Percentiles rank a stretch among this genome's conserved stretches.
These are phyloP conservation scores for Phylloporus sp. DNA, from an alignment of 768 basidiomycete genomes.

Conservation along the genomic window DNA sequence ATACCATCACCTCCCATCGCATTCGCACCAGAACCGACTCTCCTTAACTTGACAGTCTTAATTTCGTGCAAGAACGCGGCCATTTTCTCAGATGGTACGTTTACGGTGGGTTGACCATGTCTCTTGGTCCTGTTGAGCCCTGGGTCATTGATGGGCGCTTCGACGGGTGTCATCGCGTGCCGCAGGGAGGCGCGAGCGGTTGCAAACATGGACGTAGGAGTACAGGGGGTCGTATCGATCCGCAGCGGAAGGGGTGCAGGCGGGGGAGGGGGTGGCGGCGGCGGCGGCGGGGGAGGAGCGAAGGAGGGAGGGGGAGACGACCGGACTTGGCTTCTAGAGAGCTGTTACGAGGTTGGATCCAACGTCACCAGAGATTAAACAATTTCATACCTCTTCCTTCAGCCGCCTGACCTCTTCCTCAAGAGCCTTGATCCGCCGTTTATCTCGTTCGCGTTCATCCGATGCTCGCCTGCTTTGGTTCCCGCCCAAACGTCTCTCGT, in stretches of 20 bases:
- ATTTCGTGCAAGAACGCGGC: slow-evolving; percentile 77
- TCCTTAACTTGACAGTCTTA: slow-evolving; percentile 68
- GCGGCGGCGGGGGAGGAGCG: slow-evolving; percentile 42
- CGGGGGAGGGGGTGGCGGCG: slow-evolving; percentile 40
- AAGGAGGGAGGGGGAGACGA: slow-evolving; percentile 8
- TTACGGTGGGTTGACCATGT: slow-evolving; percentile 61
- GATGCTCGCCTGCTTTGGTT: slow-evolving; percentile 29
- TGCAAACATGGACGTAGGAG: slow-evolving; percentile 42
- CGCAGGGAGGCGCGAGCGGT: slow-evolving; percentile 66
- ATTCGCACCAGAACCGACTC: slow-evolving; percentile 37
- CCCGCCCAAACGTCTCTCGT: slow-evolving; percentile 38
- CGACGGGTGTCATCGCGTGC: slow-evolving; percentile 47
- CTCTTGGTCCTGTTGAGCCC: slow-evolving; percentile 35
- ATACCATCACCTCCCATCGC: slow-evolving; percentile 17
- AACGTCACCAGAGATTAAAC: background rate
- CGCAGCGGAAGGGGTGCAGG: slow-evolving; percentile 30
- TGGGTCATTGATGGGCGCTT: slow-evolving; percentile 62
- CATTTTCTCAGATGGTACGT: slow-evolving; percentile 79
- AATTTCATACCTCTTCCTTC: slow-evolving; percentile 48
- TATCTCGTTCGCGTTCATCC: slow-evolving; percentile 52
- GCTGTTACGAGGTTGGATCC: slow-evolving; percentile 31
- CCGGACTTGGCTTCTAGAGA: slow-evolving; percentile 38
- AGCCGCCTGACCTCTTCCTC: slow-evolving; percentile 63
- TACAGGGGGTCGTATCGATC: slow-evolving; percentile 29
- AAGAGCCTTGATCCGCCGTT: slow-evolving; percentile 57